A percentile compares a stretch with the other conserved stretches of the same genome.
Conservation (phyloP, 2,329 filamentous ascomycete species). For the Diaporthe velutina region DNA sequence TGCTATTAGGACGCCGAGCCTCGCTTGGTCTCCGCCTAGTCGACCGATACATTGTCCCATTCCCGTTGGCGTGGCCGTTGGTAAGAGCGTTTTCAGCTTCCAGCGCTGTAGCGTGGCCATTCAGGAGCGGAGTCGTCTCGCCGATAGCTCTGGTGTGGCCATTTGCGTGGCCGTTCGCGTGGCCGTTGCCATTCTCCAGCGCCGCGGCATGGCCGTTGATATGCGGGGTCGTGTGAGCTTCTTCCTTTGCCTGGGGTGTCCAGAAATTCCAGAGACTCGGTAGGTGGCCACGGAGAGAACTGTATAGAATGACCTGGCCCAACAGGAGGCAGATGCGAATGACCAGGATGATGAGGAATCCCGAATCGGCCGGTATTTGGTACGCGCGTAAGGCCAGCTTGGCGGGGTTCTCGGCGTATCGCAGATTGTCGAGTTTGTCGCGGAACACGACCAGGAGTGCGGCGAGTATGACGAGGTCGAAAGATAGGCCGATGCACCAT, state of each 20-base stretch:
- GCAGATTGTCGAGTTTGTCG: conserved; percentile 49
- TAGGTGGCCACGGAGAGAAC: conserved; percentile 59
- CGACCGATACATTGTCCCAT: conserved; percentile 42
- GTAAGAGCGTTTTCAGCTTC: conserved; percentile 41
- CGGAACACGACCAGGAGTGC: conserved; percentile 78
- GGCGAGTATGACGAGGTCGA: conserved; percentile 80
- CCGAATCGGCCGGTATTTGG: conserved; percentile 33
- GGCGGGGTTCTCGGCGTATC: conserved; percentile 59
- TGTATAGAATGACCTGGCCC: conserved; percentile 40
- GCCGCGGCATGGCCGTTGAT: conserved; percentile 62
- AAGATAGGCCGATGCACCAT: conserved; percentile 80
- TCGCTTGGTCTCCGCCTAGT: conserved; percentile 46
- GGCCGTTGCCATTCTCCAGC: conserved; percentile 45
- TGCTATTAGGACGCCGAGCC: conserved; percentile 52
- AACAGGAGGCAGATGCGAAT: conserved; percentile 35
- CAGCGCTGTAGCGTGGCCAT: conserved; percentile 54
- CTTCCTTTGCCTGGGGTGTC: conserved; percentile 56
- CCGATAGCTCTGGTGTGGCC: conserved; percentile 48
- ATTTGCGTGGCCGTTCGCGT: conserved; percentile 46
- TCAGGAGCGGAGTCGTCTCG: conserved; percentile 76
- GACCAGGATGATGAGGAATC: conserved; percentile 31
- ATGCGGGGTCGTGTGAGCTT: conserved; percentile 71
- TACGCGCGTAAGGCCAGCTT: conserved; percentile 60
- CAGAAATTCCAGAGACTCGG: conserved; percentile 60
- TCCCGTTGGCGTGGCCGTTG: conserved; percentile 48